phyloP scores from a whole-genome alignment of 148 eudicot genomes.

The Chenopodium suecicum region DNA sequence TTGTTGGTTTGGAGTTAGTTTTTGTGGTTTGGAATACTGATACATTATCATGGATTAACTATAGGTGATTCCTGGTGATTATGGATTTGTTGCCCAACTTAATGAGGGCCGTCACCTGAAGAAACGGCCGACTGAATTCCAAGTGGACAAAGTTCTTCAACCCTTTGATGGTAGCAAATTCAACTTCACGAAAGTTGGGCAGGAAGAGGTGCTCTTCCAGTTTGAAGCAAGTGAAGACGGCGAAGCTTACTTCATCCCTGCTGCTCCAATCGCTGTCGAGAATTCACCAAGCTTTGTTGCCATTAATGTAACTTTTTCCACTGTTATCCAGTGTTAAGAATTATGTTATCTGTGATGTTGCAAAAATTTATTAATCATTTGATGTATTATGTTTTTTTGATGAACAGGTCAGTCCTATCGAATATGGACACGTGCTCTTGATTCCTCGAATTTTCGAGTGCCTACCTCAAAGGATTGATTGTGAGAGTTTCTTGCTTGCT shows the following conservation, averaged over 20 bases:
- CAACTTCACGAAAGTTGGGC: constrained; percentile 94
- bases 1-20: neutral
- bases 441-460: constrained; percentile 82
- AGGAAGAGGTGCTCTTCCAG: constrained; percentile 90
- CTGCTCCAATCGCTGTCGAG: constrained; percentile 54
- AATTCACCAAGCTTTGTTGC: constrained; percentile 80
- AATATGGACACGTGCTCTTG: constrained; percentile 91
- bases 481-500: constrained; percentile 74
- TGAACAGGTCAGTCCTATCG: constrained; percentile 90
- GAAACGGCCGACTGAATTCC: constrained; percentile 91
- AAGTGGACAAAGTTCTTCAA: constrained; percentile 84
- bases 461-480: constrained; percentile 85
- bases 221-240: constrained; percentile 65
- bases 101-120: constrained; percentile 95
- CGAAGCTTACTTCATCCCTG: constrained; percentile 53
- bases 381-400: neutral
- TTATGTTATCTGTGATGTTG: neutral
- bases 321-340: neutral
- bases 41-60: neutral
- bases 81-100: constrained; percentile 90
- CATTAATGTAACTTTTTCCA: constrained; percentile 56
- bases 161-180: constrained; percentile 85
- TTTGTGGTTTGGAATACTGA: constrained; percentile 12
- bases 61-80: constrained; percentile 73
- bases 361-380: neutral